Conservation (phyloP, 306 rosid species). For the Prunus fruticosa region DNA sequence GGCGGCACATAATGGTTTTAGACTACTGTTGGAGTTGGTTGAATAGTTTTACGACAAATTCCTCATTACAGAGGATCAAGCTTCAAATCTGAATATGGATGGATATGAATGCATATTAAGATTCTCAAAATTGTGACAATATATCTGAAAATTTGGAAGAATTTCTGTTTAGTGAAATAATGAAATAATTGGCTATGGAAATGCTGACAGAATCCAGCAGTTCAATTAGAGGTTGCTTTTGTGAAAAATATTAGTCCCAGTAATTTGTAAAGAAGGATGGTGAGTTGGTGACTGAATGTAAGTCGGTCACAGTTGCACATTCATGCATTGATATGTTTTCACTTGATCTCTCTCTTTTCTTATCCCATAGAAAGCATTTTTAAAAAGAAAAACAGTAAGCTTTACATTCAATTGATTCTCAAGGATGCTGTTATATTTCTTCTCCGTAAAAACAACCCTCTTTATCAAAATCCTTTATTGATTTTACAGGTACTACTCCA, state of each 20-base stretch:
- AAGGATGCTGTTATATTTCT: background rate
- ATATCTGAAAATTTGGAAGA: background rate
- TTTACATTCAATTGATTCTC: conserved; percentile 1
- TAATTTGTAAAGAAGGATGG: background rate
- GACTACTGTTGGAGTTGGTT: background rate
- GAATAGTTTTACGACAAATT: background rate
- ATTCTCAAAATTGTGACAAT: background rate
- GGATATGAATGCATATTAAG: background rate
- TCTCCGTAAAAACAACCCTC: background rate
- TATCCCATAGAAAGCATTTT: background rate
- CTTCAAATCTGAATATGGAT: background rate
- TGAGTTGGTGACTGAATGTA: background rate
- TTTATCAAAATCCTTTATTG: background rate
- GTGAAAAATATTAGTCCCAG: background rate
- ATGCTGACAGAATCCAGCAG: background rate
- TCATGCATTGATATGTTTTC: background rate
- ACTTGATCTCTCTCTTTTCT: background rate
- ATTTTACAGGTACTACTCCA: conserved; percentile 78
- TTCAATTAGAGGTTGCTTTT: background rate
- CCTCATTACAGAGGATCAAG: background rate
- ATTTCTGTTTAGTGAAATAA: background rate
- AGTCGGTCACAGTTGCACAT: background rate
- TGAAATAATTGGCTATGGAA: background rate
- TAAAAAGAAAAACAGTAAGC: background rate
- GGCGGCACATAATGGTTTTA: background rate